Evolutionary conservation across 2,329 filamentous ascomycete genomes (phyloP).

Genomic region (Fusarium nanum): DNA sequence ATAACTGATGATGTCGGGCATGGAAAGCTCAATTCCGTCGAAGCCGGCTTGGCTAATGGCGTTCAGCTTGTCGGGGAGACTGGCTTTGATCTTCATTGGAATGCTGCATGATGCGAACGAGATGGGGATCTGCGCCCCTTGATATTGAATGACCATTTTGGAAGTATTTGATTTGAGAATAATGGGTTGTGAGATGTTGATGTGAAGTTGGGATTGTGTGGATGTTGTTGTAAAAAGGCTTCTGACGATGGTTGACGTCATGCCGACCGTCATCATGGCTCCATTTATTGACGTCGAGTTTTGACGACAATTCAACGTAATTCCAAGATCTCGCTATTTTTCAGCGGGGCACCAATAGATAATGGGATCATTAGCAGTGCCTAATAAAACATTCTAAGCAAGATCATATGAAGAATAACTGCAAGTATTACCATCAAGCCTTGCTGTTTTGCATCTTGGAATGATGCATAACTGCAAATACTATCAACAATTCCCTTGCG

Average conservation of each 20-base stretch:
- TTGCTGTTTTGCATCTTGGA: too few relatives aligned
- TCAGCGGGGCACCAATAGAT: too few relatives aligned
- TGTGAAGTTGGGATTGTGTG: neutral
- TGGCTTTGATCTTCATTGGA: constrained; percentile 58
- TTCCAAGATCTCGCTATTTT: neutral
- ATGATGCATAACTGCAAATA: too few relatives aligned
- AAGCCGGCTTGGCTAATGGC: constrained; percentile 75
- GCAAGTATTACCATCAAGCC: too few relatives aligned
- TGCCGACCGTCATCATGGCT: constrained; percentile 3
- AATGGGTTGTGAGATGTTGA: neutral
- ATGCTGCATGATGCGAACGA: constrained; percentile 68
- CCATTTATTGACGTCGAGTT: neutral
- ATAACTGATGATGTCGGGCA: constrained; percentile 77
- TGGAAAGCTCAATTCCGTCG: constrained; percentile 76
- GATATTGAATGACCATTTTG: constrained; percentile 18
- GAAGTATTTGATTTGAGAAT: too few relatives aligned
- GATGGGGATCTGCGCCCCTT: constrained; percentile 9
- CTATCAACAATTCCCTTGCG: too few relatives aligned
- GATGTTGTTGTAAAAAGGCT: neutral
- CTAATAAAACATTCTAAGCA: too few relatives aligned
- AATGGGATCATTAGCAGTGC: too few relatives aligned
- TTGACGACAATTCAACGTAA: constrained; percentile 16
- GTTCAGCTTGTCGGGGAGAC: constrained; percentile 68
- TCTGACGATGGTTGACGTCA: constrained; percentile 29
- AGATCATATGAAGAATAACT: too few relatives aligned